Evolutionary conservation across 2,329 filamentous ascomycete species (phyloP), one percentile per base, ranked within the genome.

Genomic region (Botrytis deweyae): DNA sequence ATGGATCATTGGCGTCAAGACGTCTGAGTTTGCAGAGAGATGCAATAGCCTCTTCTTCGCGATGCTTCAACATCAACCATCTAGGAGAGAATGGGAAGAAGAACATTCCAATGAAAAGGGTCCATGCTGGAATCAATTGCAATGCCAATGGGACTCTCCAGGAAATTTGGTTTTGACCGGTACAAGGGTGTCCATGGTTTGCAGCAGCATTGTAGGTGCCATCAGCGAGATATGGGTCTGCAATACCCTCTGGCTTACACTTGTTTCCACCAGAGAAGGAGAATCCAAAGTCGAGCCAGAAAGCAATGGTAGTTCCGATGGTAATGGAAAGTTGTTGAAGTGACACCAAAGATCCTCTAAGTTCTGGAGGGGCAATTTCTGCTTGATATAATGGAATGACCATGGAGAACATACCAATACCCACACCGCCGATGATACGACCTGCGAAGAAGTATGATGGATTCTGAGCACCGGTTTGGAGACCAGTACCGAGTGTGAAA

Each of bases 91-190:
- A 88, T 25, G 88, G 88, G 5, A 89, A 80, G 72, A 83, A 82
- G 78, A 87, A 83, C 70, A 89, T 85, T 67, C 87, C 84, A 3
- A 80, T 74, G n/a, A 91, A 81, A 65, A 91, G 88, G 74, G 90
- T 84, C 14, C 90, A n/a, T 36, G 88, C 88, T 78, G 91, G 91
- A n/a, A 87, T 78, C 52, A 90, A 85, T 77, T 88, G 86, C 78
- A 88, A 87, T 2, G 85, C 86, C 29, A 91, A 83, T 0, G 90
- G 89, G 78, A 91, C 90, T 4, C 89, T 84, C 90, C 90, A 89
- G 0, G 84, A 81, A 36, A 87, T 83, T 29, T 63, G 29, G 8
- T 38, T 71, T 64, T 71, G 69, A 65, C 69, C 77, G 16, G 82
- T 81, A n/a, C 69, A 71, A 65, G 44, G 22, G 20, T 71, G 59